These are phyloP conservation scores for Nicotiana otophora DNA, from an alignment of 257 asterid species.

Conservation along the genomic window DNA sequence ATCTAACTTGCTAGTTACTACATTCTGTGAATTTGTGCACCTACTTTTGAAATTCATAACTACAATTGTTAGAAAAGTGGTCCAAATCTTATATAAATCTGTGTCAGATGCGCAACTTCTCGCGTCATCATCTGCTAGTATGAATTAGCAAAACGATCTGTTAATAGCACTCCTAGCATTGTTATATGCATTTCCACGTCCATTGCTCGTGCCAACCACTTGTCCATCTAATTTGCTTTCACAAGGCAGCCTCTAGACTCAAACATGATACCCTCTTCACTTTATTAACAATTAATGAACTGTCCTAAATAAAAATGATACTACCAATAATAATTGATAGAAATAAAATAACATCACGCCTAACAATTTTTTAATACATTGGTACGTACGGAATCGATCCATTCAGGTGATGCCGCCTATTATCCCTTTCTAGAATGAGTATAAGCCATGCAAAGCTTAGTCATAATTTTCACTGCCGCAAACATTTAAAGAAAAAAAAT, in stretches of 20 bases:
- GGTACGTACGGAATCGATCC: conserved; percentile 10
- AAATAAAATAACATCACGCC: conserved; percentile 28
- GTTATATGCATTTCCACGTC: conserved; percentile 19
- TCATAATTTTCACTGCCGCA: background rate
- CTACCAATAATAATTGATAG: background rate
- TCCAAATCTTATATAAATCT: background rate
- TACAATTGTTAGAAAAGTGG: background rate
- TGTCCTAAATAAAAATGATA: background rate
- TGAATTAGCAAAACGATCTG: background rate
- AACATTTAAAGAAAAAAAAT: background rate
- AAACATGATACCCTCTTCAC: conserved; percentile 5
- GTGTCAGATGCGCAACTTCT: background rate
- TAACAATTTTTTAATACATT: conserved; percentile 13
- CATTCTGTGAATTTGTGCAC: background rate
- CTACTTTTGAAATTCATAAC: background rate
- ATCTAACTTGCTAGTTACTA: no score
- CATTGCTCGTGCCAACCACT: conserved; percentile 34
- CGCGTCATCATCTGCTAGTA: background rate
- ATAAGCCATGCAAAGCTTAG: conserved; percentile 10
- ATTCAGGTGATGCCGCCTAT: conserved; percentile 15
- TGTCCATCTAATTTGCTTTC: conserved; percentile 2
- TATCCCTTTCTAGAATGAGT: conserved; percentile 26
- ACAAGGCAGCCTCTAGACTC: conserved; percentile 14
- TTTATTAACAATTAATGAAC: background rate
- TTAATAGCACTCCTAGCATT: background rate